Percentiles rank a stretch among this genome's conserved stretches.
Evolutionary conservation across 306 rosid genomes (phyloP).

Genomic region (Quercus robur): DNA sequence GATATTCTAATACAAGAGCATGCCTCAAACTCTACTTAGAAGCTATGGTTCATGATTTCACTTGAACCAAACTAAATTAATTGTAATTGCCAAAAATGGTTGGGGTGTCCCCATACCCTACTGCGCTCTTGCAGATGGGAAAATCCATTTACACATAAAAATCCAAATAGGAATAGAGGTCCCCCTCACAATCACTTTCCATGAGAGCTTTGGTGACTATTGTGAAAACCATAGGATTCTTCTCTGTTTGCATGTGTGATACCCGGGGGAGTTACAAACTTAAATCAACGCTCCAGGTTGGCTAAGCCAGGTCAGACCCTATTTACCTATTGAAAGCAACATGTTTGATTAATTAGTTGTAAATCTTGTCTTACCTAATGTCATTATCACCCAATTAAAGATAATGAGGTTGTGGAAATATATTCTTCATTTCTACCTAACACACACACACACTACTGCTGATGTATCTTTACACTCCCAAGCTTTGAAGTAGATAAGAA

Average conservation of each 20-base stretch:
- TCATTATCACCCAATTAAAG: constrained; percentile 5
- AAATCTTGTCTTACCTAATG: constrained; percentile 13
- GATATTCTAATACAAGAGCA: too few species aligned
- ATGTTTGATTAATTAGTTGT: background rate
- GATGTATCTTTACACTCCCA: background rate
- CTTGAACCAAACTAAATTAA: background rate
- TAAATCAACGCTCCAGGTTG: constrained; percentile 13
- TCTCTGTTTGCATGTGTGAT: too few species aligned
- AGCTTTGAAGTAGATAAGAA: background rate
- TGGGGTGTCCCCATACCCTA: background rate
- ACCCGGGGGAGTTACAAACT: background rate
- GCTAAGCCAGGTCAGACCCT: background rate
- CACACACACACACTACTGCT: background rate
- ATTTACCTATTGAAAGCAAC: background rate
- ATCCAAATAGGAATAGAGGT: background rate
- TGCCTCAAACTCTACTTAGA: too few species aligned
- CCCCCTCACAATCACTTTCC: too few species aligned
- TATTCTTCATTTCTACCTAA: constrained; percentile 17
- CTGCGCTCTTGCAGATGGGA: background rate
- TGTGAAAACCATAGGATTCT: constrained; percentile 6
- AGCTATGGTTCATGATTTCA: background rate
- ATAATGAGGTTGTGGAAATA: background rate
- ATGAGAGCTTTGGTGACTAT: too few species aligned
- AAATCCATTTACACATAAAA: background rate
- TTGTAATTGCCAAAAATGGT: background rate